phyloP scores from a whole-genome alignment of 1,284 basidiomycete genomes.

The Xerocomus amazonicus region DNA sequence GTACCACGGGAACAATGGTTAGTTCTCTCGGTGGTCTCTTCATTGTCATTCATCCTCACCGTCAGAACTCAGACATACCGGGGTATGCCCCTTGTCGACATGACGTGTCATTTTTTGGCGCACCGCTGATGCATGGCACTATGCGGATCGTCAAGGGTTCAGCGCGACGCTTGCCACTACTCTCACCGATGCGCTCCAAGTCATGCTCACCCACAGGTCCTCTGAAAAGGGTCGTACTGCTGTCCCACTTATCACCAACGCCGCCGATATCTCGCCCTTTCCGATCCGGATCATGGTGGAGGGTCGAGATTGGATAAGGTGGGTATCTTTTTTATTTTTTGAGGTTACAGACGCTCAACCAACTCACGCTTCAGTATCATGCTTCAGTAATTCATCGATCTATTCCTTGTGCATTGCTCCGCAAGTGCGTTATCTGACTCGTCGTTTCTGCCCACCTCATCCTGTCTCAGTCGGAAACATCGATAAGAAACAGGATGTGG shows the following conservation, averaged over 20 bases:
- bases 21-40: neutral
- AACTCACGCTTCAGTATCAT: too few relatives aligned
- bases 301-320: constrained; percentile 49
- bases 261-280: constrained; percentile 69
- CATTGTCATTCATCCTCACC: neutral
- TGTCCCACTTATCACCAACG: constrained; percentile 71
- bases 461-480: too few relatives aligned
- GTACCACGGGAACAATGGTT: constrained; percentile 83
- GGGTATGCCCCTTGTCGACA: constrained; percentile 39
- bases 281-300: constrained; percentile 63
- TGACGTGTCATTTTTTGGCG: neutral
- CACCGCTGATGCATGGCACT: too few relatives aligned
- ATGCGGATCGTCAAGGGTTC: constrained; percentile 57
- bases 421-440: too few relatives aligned
- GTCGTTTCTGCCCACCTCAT: too few relatives aligned
- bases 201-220: constrained; percentile 69
- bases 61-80: constrained; percentile 57
- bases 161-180: constrained; percentile 52
- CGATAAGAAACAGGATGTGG: too few relatives aligned
- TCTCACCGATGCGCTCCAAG: constrained; percentile 59
- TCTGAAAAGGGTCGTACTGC: constrained; percentile 67
- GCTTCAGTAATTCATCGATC: too few relatives aligned
- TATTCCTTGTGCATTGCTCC: too few relatives aligned
- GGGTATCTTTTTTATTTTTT: too few relatives aligned
- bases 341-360: too few relatives aligned